phyloP scores from a whole-genome alignment of 83 land plant genomes.

The Diphasiastrum complanatum region DNA sequence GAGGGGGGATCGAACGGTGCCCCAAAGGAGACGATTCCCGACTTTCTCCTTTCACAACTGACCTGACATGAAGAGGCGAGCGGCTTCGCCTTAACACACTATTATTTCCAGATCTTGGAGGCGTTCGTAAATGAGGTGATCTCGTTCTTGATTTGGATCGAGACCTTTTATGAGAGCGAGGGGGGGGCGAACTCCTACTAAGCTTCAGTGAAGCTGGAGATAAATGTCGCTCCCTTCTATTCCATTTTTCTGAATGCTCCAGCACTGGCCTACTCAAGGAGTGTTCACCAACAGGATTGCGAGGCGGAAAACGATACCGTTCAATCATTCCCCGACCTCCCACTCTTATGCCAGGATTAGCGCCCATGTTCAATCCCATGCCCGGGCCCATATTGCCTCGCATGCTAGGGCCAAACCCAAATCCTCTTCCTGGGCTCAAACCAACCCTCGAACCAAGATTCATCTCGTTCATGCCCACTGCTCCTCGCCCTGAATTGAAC shows the following conservation, averaged over 20 bases:
- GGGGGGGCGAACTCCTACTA: too few species aligned
- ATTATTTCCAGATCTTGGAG: too few species aligned
- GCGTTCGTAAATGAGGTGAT: neutral
- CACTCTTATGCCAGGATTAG: neutral
- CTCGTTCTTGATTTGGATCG: neutral
- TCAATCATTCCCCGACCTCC: too few species aligned
- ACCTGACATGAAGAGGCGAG: neutral
- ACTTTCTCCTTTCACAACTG: neutral
- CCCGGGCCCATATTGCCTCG: neutral
- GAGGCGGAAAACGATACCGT: too few species aligned
- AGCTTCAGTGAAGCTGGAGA: too few species aligned
- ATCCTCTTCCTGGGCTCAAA: conserved; percentile 1
- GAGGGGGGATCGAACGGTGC: neutral
- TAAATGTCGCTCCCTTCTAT: too few species aligned
- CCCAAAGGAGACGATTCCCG: neutral
- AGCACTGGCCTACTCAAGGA: too few species aligned
- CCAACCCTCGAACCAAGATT: neutral
- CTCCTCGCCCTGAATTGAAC: neutral
- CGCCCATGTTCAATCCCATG: neutral
- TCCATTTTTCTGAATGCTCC: too few species aligned
- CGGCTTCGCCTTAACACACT: too few species aligned
- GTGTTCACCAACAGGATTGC: too few species aligned
- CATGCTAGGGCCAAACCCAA: neutral
- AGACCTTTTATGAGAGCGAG: neutral
- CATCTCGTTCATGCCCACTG: neutral